Evolutionary conservation across 1,284 basidiomycete genomes (phyloP).

Genomic region (Thecaphora thlaspeos): DNA sequence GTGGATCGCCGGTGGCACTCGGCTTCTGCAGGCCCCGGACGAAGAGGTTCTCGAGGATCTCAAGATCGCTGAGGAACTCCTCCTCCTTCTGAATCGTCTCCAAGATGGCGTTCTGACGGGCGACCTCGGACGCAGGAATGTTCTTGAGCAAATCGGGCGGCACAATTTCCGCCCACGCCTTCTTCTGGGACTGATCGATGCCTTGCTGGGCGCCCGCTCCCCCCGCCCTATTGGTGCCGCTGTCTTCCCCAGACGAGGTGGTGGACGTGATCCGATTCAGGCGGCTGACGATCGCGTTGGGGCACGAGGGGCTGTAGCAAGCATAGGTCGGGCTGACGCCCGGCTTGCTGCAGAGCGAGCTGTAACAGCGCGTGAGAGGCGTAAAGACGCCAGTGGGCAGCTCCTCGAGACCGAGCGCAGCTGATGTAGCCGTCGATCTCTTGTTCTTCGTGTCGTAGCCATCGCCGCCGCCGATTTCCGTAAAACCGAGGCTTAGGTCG

Average conservation of each 20-base stretch:
- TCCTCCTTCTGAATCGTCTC: constrained; percentile 88
- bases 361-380: constrained; percentile 93
- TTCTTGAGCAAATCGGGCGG: constrained; percentile 68
- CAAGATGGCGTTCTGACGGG: constrained; percentile 84
- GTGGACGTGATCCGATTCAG: constrained; percentile 11
- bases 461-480: constrained; percentile 7
- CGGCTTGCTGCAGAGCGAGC: constrained; percentile 77
- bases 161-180: constrained; percentile 75
- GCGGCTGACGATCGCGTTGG: constrained; percentile 22
- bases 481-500: constrained; percentile 18
- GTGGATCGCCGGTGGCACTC: constrained; percentile 41
- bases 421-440: constrained; percentile 8
- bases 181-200: constrained; percentile 43
- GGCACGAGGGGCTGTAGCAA: constrained; percentile 47
- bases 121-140: constrained; percentile 74
- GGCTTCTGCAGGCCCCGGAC: constrained; percentile 36
- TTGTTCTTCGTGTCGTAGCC: constrained; percentile 5
- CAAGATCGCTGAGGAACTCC: constrained; percentile 84
- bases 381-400: constrained; percentile 94
- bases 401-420: constrained; percentile 66
- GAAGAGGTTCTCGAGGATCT: constrained; percentile 67
- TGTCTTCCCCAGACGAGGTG: constrained; percentile 3
- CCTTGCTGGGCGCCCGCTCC: constrained; percentile 7
- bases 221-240: constrained; percentile 5
- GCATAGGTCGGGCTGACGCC: constrained; percentile 1